Evolutionary conservation across 768 basidiomycete species (phyloP), one percentile per base, ranked within the genome.

Genomic region (Panaeolus cyanescens): DNA sequence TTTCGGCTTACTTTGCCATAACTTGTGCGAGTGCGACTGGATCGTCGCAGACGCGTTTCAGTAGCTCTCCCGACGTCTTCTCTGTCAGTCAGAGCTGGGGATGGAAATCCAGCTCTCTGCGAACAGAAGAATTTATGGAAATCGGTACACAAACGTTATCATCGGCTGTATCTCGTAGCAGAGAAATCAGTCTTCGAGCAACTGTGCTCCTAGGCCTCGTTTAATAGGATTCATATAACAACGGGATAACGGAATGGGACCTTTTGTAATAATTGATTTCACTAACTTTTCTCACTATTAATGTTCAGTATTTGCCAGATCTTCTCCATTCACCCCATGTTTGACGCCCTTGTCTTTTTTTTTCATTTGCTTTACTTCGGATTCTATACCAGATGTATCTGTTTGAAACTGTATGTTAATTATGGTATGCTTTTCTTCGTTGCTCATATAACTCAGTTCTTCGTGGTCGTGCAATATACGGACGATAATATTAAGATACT

Each of bases 81-180:
- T 81, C 88, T 30, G 81, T 94, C 45, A 87, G 87, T 62, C 93
- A 95, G 79, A 93, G 91, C 64, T 96, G 94, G 95, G 95, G 95
- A 0, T 96, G 95, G 95, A 95, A 94, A 76, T 79, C 80, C 13
- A 82, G 81, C 61, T 78, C 81, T 12, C 65, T 83, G 61, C 70
- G 74, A 71, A 80, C 79, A 19, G 84, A 86, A 57, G 85, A 83
- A 59, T 79, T 82, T 66, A 68, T 78, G 62, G 75, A 83, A 62
- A 68, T 85, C 55, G 74, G 74, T 5, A 62, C 40, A 19, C 67
- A 68, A 10, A 34, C 66, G 25, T 63, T 68, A 12, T 54, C 72
- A 2, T 69, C 62, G 20, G 64, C 60, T 28, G 63, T 54, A 17
- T 28, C 59, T 19, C 69, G 70, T 56, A 68, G 73, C n/a, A 78